phyloP scores from a whole-genome alignment of 495 filamentous ascomycete species.

The Penicillium odoratum region DNA sequence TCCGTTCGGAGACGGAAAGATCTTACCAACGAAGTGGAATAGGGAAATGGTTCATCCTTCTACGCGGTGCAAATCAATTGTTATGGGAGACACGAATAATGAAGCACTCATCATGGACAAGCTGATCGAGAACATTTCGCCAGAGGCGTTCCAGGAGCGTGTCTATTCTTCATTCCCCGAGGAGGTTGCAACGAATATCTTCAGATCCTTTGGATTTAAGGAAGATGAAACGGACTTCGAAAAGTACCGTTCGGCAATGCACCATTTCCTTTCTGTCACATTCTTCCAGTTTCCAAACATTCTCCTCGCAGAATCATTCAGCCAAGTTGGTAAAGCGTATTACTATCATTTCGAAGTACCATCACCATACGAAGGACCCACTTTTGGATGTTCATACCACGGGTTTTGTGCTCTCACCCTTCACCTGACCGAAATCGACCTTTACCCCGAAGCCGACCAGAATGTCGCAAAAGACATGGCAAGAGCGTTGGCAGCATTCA shows the following conservation, averaged over 20 bases:
- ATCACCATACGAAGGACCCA: conserved; percentile 10
- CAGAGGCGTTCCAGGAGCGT: not conserved
- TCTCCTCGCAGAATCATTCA: conserved; percentile 1
- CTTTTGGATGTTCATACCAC: conserved; percentile 13
- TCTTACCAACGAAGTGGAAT: conserved; percentile 3
- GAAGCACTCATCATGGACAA: conserved; percentile 12
- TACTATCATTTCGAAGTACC: conserved; percentile 12
- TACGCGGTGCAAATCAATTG: conserved; percentile 10
- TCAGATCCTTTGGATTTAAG: too few relatives aligned
- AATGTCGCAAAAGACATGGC: conserved; percentile 6
- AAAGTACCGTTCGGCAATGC: too few relatives aligned
- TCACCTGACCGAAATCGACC: conserved; percentile 8
- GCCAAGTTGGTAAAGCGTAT: conserved; percentile 4
- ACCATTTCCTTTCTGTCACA: not conserved
- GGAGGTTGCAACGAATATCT: too few relatives aligned
- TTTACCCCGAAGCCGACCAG: not conserved
- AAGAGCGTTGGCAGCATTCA: conserved; percentile 6
- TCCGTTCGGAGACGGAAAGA: conserved; percentile 3
- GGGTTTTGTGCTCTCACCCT: conserved; percentile 9
- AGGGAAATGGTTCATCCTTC: not conserved
- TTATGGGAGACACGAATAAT: conserved; percentile 8
- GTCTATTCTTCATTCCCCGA: not conserved
- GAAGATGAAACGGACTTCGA: too few relatives aligned
- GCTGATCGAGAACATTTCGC: not conserved
- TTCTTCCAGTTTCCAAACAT: conserved; percentile 10